Evolutionary conservation across 306 rosid genomes (phyloP).

Genomic region (Mimosa bimucronata): DNA sequence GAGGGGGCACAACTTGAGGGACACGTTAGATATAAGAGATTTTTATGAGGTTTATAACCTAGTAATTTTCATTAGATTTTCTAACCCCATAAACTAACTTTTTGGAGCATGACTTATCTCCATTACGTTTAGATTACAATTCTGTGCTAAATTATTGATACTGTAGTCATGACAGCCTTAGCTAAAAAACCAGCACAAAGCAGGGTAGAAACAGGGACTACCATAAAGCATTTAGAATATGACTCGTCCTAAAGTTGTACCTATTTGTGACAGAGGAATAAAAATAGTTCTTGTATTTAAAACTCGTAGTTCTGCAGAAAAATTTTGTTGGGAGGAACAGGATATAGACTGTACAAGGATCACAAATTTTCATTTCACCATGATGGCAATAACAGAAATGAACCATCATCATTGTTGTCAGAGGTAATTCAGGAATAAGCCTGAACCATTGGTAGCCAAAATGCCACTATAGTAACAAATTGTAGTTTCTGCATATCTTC

Average conservation of each 20-base stretch:
- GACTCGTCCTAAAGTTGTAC: not conserved
- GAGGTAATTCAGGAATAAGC: constrained; percentile 1
- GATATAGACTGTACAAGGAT: not conserved
- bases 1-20: no score
- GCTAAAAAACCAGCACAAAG: not conserved
- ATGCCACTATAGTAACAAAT: constrained; percentile 35
- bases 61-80: not conserved
- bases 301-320: constrained; percentile 21
- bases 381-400: constrained; percentile 21
- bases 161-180: no score
- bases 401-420: constrained; percentile 23
- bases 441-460: constrained; percentile 29
- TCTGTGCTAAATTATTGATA: not conserved
- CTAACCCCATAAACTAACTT: not conserved
- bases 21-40: not conserved
- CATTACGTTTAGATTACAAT: not conserved
- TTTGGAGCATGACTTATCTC: not conserved
- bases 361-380: constrained; percentile 5
- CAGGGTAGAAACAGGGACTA: not conserved
- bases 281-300: not conserved
- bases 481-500: constrained; percentile 13
- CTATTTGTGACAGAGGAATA: not conserved
- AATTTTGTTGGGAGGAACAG: constrained; percentile 6
- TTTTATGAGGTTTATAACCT: not conserved
- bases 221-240: not conserved